Conservation (phyloP, 2,329 filamentous ascomycete species). For the Talaromyces albobiverticillius region DNA sequence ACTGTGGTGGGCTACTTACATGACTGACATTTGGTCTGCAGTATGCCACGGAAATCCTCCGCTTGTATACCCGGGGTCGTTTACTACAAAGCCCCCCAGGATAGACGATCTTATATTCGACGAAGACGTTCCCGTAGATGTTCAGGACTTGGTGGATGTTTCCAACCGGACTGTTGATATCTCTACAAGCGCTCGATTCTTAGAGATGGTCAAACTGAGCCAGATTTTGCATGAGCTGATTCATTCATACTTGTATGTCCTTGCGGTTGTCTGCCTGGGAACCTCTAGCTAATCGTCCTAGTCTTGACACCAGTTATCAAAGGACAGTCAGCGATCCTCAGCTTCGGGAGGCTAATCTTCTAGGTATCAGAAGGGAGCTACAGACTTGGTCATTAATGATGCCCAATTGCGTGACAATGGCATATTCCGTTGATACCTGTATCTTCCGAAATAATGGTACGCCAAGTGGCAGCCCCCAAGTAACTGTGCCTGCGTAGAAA, state of each 20-base stretch:
- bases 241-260: constrained; percentile 6
- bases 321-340: not conserved
- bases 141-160: constrained; percentile 31
- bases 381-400: constrained; percentile 20
- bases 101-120: constrained; percentile 46
- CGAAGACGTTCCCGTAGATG: constrained; percentile 42
- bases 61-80: constrained; percentile 42
- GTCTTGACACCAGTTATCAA: not conserved
- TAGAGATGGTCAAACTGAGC: constrained; percentile 22
- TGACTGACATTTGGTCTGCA: constrained; percentile 46
- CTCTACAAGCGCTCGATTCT: constrained; percentile 36
- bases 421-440: constrained; percentile 12
- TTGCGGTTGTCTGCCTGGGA: not conserved
- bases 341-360: constrained; percentile 13
- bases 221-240: constrained; percentile 17
- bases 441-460: constrained; percentile 20
- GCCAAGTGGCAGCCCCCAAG: not conserved
- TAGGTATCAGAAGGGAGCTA: constrained; percentile 16
- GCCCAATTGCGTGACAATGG: constrained; percentile 20
- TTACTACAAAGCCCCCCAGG: constrained; percentile 37
- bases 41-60: constrained; percentile 49
- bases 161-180: constrained; percentile 20
- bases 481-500: not conserved
- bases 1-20: constrained; percentile 47
- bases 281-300: not conserved